Conservation (phyloP, 345 rosid genomes). For the Gynandropsis gynandra region DNA sequence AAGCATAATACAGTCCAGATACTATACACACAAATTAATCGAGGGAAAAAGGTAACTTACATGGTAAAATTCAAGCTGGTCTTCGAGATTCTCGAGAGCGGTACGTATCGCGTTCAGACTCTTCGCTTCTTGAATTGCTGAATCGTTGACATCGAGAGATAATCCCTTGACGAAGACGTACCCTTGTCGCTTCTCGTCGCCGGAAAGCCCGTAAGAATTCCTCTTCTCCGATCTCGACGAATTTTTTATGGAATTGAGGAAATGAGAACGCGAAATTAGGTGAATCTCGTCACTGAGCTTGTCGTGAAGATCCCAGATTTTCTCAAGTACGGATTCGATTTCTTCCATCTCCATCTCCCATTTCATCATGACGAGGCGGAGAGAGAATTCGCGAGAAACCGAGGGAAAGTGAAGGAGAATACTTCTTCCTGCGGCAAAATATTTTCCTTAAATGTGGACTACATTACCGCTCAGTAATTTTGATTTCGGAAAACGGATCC, state of each 20-base stretch:
- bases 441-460: constrained; percentile 27
- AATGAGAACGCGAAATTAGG: constrained; percentile 71
- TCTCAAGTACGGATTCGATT: constrained; percentile 79
- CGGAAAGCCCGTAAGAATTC: constrained; percentile 28
- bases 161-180: constrained; percentile 80
- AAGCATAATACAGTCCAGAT: background rate
- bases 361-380: constrained; percentile 34
- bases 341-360: constrained; percentile 93
- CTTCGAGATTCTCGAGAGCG: constrained; percentile 93
- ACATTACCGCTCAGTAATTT: constrained; percentile 15
- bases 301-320: constrained; percentile 94
- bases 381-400: background rate
- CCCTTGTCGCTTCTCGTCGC: constrained; percentile 42
- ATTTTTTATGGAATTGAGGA: constrained; percentile 56
- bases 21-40: background rate
- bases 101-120: constrained; percentile 79
- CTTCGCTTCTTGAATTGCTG: constrained; percentile 75
- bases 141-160: constrained; percentile 42
- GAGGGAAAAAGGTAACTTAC: constrained; percentile 33
- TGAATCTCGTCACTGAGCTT: constrained; percentile 94
- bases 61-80: constrained; percentile 91
- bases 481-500: constrained; percentile 16
- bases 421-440: constrained; percentile 11
- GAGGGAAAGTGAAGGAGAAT: background rate
- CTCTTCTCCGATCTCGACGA: constrained; percentile 34